Conservation (phyloP, 441 rosid genomes). For the Adansonia grandidieri region DNA sequence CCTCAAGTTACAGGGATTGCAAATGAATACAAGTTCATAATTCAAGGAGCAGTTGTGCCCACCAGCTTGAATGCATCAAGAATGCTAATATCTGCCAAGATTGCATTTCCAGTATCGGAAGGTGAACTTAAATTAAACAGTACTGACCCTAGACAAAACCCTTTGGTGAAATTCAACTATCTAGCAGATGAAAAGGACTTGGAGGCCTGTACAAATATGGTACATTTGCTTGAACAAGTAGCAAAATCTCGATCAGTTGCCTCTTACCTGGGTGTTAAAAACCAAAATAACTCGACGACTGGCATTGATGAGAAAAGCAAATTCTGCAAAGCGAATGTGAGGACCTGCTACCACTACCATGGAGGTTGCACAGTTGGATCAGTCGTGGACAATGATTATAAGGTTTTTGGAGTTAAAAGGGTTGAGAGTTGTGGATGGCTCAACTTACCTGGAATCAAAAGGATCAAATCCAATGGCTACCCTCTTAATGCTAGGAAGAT, state of each 20-base stretch:
- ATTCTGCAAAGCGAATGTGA: conserved; percentile 63
- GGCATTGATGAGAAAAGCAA: conserved; percentile 40
- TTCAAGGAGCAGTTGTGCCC: conserved; percentile 59
- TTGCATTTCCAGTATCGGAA: conserved; percentile 69
- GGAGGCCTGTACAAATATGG: conserved; percentile 58
- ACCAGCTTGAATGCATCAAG: conserved; percentile 52
- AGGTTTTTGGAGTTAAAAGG: conserved; percentile 54
- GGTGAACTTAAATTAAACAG: conserved; percentile 58
- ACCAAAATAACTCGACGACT: conserved; percentile 37
- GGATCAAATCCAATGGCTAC: conserved; percentile 90
- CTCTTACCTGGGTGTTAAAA: conserved; percentile 44
- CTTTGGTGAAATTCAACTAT: conserved; percentile 68
- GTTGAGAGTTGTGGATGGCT: conserved; percentile 64
- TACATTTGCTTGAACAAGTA: conserved; percentile 49
- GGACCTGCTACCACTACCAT: conserved; percentile 72
- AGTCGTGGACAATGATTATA: conserved; percentile 59
- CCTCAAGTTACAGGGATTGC: conserved; percentile 75
- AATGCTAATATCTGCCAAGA: conserved; percentile 60
- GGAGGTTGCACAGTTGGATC: conserved; percentile 69
- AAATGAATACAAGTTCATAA: conserved; percentile 53
- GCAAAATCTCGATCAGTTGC: conserved; percentile 58
- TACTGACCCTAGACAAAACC: conserved; percentile 63
- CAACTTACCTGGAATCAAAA: conserved; percentile 70
- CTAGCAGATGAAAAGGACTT: conserved; percentile 53
- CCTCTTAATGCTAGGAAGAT: conserved; percentile 70